phyloP scores from a whole-genome alignment of 2,329 filamentous ascomycete species.

The Cladophialophora psammophila region DNA sequence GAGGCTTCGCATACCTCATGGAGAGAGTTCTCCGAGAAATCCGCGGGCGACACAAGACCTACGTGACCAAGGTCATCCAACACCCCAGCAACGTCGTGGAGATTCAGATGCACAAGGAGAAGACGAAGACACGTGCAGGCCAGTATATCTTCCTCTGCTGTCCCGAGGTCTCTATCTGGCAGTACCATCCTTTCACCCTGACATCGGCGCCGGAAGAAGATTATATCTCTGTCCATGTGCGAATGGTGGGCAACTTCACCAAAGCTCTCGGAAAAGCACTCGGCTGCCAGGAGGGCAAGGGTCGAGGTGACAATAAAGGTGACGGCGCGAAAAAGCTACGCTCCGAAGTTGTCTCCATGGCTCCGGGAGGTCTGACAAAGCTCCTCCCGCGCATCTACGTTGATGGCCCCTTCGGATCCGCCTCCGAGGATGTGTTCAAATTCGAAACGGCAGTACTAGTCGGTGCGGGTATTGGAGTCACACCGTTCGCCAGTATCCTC shows the following conservation, averaged over 20 bases:
- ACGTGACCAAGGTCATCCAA: slow-evolving; percentile 87
- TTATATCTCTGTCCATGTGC: slow-evolving; percentile 86
- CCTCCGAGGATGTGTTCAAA: slow-evolving; percentile 82
- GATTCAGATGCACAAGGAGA: slow-evolving; percentile 90
- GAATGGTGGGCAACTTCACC: slow-evolving; percentile 84
- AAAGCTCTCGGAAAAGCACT: slow-evolving; percentile 71
- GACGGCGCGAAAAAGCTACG: slow-evolving; percentile 47
- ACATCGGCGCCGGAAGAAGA: slow-evolving; percentile 89
- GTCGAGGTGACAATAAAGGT: slow-evolving; percentile 46
- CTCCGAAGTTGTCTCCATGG: slow-evolving; percentile 70
- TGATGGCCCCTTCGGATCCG: slow-evolving; percentile 84
- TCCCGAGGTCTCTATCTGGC: slow-evolving; percentile 84
- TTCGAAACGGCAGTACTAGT: slow-evolving; percentile 61
- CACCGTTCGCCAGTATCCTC: slow-evolving; percentile 61
- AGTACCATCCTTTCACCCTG: slow-evolving; percentile 86
- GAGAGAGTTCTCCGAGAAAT: slow-evolving; percentile 81
- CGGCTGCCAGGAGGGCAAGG: slow-evolving; percentile 70
- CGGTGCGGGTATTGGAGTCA: slow-evolving; percentile 61
- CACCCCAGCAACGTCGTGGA: slow-evolving; percentile 89
- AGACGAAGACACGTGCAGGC: slow-evolving; percentile 80
- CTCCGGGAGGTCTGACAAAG: slow-evolving; percentile 66
- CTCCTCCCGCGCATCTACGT: slow-evolving; percentile 80
- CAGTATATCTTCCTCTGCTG: slow-evolving; percentile 88
- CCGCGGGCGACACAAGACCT: slow-evolving; percentile 81
- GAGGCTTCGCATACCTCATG: slow-evolving; percentile 79